These are phyloP conservation scores for Botrytis squamosa DNA, from an alignment of 2,329 filamentous ascomycete species.

Conservation along the genomic window DNA sequence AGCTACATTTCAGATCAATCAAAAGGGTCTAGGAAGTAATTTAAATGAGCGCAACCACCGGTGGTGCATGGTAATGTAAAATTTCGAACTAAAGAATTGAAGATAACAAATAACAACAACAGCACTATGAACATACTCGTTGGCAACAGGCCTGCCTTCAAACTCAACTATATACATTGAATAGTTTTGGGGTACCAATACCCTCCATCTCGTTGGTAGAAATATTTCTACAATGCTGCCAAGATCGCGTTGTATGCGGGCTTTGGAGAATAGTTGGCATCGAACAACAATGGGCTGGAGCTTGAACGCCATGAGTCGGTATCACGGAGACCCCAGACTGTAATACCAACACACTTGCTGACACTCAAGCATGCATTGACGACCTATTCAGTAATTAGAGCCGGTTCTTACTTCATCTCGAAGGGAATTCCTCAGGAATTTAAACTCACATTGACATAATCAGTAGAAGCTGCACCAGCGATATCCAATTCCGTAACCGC, in stretches of 20 bases:
- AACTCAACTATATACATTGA: not conserved
- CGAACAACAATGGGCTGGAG: conserved; percentile 54
- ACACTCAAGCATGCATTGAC: conserved; percentile 36
- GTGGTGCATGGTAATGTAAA: not conserved
- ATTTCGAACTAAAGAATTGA: not conserved
- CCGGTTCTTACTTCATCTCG: no score
- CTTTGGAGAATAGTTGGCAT: conserved; percentile 52
- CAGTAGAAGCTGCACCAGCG: conserved; percentile 32
- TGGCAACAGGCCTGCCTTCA: not conserved
- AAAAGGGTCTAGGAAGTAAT: not conserved
- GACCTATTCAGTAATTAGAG: conserved; percentile 21
- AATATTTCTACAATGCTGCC: conserved; percentile 1
- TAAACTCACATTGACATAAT: conserved; percentile 26
- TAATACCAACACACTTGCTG: conserved; percentile 38
- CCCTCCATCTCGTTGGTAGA: not conserved
- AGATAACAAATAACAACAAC: not conserved
- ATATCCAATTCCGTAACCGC: conserved; percentile 63
- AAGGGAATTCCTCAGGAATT: not conserved
- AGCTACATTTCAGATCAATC: no score
- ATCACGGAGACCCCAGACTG: conserved; percentile 37
- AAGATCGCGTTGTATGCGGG: conserved; percentile 47
- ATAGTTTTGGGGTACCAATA: not conserved
- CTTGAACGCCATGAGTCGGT: conserved; percentile 52
- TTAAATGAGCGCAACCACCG: not conserved
- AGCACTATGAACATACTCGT: not conserved